Evolutionary conservation across 345 rosid genomes (phyloP).

Genomic region (Mallotus nudiflorus): DNA sequence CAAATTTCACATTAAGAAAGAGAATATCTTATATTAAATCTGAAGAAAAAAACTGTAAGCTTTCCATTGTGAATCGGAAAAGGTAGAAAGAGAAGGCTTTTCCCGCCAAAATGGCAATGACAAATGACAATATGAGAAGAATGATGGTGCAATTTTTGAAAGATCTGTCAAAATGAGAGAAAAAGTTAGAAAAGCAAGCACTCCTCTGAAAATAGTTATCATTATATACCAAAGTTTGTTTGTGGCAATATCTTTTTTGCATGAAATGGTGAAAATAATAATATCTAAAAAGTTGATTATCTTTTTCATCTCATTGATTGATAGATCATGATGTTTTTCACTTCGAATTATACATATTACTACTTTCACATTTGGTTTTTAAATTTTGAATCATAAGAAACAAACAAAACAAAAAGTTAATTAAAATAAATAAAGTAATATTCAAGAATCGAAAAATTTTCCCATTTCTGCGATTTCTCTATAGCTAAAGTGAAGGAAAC

Average conservation of each 20-base stretch:
- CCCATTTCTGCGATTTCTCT: too few relatives aligned
- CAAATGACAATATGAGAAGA: not conserved
- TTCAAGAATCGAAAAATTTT: too few relatives aligned
- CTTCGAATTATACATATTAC: constrained; percentile 31
- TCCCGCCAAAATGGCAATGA: constrained; percentile 28
- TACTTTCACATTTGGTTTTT: constrained; percentile 24
- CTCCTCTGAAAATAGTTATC: constrained; percentile 21
- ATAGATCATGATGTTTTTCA: constrained; percentile 47
- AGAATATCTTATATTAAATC: too few relatives aligned
- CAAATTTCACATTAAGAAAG: too few relatives aligned
- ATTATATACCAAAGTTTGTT: not conserved
- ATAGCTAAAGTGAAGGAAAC: not conserved
- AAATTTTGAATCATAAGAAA: constrained; percentile 31
- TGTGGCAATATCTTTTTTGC: constrained; percentile 19
- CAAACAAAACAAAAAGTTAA: too few relatives aligned
- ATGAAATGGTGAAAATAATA: constrained; percentile 16
- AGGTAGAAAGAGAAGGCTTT: not conserved
- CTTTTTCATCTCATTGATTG: constrained; percentile 47
- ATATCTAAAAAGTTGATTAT: constrained; percentile 34
- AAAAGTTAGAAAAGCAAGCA: constrained; percentile 19
- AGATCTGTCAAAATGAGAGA: constrained; percentile 15
- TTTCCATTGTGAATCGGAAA: not conserved
- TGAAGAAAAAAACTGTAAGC: not conserved
- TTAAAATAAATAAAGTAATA: too few relatives aligned
- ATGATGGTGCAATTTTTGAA: not conserved